Base-by-base conservation (phyloP, 2,329 filamentous ascomycete species). In the Diatrype stigma region DNA sequence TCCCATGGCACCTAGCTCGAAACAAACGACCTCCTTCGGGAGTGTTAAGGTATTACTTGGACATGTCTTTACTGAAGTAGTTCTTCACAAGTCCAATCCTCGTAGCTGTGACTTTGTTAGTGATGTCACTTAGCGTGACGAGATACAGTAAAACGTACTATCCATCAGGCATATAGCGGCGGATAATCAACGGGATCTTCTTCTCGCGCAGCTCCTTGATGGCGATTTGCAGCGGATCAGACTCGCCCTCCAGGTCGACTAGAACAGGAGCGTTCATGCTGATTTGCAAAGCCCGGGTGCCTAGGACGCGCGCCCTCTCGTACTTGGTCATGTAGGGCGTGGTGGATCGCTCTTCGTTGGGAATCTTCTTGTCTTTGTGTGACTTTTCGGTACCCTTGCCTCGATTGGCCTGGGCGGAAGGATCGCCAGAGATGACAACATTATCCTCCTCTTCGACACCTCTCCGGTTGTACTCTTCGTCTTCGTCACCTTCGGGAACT, bases 291-390 rank as follows among this genome's bases (percentile, higher is more conserved):
- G 94, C 94, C 60, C 94, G 81, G 38, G 94, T 97, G 45, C 94
- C 94, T 57, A 99, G 75, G 53, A 99, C 93, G 66, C 94, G 85
- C 56, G 94, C 94, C 62, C 86, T 84, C 79, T 99, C 94, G 73
- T 99, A 99, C 76, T 99, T 99, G 60, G 94, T 99, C 93, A 99
- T 96, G 75, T 96, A 99, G 2, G 93, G 94, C 26, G 94, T 99
- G 8, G 94, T 99, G 22, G 84, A 88, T 63, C 94, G 85, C 73
- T 96, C 83, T 59, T 92, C 89, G 60, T 90, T 89, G 51, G 91
- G 82, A 46, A 99, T 93, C 74, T 90, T 95, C 81, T 95, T 96
- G 73, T 92, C 82, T 66, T 84, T 85, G 64, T 79, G 73, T 46
- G 77, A 75, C 66, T 80, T 81, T 48, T 81, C 78, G 60, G 70